Conservation (phyloP, 805 yeast genomes). For the Yamadazyma scolyti region DNA sequence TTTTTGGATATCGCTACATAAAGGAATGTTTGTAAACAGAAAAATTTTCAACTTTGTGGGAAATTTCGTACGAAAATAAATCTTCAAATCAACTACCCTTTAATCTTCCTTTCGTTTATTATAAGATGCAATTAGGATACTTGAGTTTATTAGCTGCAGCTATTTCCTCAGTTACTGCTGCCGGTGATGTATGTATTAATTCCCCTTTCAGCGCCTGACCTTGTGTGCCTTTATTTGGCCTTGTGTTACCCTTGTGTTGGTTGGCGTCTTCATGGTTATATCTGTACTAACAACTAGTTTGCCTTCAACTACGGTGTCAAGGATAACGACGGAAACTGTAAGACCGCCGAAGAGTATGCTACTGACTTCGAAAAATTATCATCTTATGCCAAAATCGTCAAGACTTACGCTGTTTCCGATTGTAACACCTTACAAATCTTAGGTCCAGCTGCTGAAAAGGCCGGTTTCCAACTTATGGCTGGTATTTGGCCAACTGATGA, state of each 20-base stretch:
- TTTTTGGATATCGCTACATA: conserved; percentile 7
- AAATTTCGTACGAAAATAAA: conserved; percentile 1
- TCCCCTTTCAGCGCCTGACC: not conserved
- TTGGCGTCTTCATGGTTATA: not conserved
- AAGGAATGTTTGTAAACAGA: conserved; percentile 11
- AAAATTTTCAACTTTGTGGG: conserved; percentile 8
- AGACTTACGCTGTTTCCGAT: conserved; percentile 90
- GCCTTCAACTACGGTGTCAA: conserved; percentile 88
- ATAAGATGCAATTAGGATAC: conserved; percentile 38
- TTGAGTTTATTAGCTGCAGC: conserved; percentile 47
- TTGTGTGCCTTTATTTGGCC: conserved; percentile 1
- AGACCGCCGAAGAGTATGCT: conserved; percentile 65
- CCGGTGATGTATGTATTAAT: conserved; percentile 47
- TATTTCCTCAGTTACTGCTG: conserved; percentile 49
- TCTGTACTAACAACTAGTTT: conserved; percentile 30
- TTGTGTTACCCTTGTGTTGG: not conserved
- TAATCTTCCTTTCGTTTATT: conserved; percentile 11
- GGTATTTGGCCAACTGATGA: conserved; percentile 96
- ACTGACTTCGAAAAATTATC: conserved; percentile 61
- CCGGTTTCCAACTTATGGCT: conserved; percentile 70
- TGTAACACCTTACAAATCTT: conserved; percentile 83
- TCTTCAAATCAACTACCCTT: conserved; percentile 5
- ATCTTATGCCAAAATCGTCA: conserved; percentile 60
- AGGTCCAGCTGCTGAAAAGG: conserved; percentile 82
- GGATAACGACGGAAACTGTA: conserved; percentile 72